Evolutionary conservation across 768 basidiomycete genomes (phyloP).

Genomic region (Obba rivulosa): DNA sequence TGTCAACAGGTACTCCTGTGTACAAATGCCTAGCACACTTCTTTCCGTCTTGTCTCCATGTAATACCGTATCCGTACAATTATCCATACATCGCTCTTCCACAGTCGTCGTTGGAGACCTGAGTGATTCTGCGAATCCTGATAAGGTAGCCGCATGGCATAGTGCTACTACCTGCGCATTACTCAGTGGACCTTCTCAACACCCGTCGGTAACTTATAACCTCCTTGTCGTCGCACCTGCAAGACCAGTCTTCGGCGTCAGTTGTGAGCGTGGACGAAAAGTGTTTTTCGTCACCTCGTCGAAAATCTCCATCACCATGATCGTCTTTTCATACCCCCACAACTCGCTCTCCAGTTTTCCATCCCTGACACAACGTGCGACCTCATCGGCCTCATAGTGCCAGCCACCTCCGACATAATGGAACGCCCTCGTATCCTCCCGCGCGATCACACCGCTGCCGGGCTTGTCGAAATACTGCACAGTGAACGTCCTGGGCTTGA

Average conservation of each 20-base stretch:
- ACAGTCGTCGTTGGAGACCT: too few relatives aligned
- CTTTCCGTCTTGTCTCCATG: too few relatives aligned
- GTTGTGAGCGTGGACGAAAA: too few relatives aligned
- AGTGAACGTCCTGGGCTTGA: slow-evolving; percentile 57
- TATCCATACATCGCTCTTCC: too few relatives aligned
- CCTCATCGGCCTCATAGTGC: slow-evolving; percentile 88
- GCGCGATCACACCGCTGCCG: slow-evolving; percentile 36
- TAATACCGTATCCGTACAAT: too few relatives aligned
- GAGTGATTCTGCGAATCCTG: too few relatives aligned
- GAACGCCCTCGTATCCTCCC: slow-evolving; percentile 55
- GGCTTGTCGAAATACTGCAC: slow-evolving; percentile 54
- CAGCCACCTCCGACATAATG: slow-evolving; percentile 65
- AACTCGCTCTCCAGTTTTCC: slow-evolving; percentile 67
- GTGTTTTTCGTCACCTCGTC: slow-evolving; percentile 56
- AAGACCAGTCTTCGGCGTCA: slow-evolving; percentile 5
- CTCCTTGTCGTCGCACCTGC: slow-evolving; percentile 64
- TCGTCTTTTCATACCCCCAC: slow-evolving; percentile 78
- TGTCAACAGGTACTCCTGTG: too few relatives aligned
- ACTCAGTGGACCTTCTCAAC: slow-evolving; percentile 38
- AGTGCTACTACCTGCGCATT: background rate
- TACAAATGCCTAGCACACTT: too few relatives aligned
- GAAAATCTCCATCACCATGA: slow-evolving; percentile 79
- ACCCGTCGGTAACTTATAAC: slow-evolving; percentile 56
- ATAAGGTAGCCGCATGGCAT: too few relatives aligned
- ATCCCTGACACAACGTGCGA: slow-evolving; percentile 69